These are phyloP conservation scores for Lantana camara DNA, from an alignment of 257 asterid genomes.

Conservation along the genomic window DNA sequence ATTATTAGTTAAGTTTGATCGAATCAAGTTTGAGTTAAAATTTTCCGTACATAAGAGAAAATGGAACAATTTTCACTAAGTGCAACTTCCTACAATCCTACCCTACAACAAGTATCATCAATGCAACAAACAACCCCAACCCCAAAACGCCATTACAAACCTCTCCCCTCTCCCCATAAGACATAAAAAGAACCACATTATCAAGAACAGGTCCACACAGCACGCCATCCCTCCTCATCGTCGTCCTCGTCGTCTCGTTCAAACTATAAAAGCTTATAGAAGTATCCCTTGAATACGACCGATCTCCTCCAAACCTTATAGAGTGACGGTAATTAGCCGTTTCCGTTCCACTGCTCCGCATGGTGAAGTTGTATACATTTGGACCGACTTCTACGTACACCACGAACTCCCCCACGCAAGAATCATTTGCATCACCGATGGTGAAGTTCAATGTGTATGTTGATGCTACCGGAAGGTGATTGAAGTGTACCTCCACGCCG, in stretches of 20 bases:
- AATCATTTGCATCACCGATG: constrained; percentile 35
- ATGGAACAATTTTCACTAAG: not conserved
- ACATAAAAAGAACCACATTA: constrained; percentile 8
- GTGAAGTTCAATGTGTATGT: constrained; percentile 31
- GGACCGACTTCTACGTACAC: constrained; percentile 20
- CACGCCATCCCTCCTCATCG: constrained; percentile 19
- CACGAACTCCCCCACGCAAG: constrained; percentile 27
- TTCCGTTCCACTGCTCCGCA: constrained; percentile 27
- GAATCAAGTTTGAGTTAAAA: not conserved
- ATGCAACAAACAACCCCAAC: constrained; percentile 10
- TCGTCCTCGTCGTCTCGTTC: constrained; percentile 26
- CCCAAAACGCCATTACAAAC: constrained; percentile 1
- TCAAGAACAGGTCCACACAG: constrained; percentile 37
- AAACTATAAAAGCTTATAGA: constrained; percentile 16
- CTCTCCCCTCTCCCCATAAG: constrained; percentile 9
- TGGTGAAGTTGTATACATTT: constrained; percentile 15
- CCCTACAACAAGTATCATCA: not conserved
- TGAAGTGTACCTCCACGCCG: constrained; percentile 8
- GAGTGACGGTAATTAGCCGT: constrained; percentile 11
- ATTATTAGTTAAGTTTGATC: too few relatives aligned
- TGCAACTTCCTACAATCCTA: not conserved
- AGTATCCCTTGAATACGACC: not conserved
- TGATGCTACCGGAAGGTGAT: not conserved
- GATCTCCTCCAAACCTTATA: not conserved
- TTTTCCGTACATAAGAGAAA: too few relatives aligned